Percentiles rank a stretch among this genome's conserved stretches.
phyloP scores from a whole-genome alignment of 208 protist species.

The Trypanosoma brucei region DNA sequence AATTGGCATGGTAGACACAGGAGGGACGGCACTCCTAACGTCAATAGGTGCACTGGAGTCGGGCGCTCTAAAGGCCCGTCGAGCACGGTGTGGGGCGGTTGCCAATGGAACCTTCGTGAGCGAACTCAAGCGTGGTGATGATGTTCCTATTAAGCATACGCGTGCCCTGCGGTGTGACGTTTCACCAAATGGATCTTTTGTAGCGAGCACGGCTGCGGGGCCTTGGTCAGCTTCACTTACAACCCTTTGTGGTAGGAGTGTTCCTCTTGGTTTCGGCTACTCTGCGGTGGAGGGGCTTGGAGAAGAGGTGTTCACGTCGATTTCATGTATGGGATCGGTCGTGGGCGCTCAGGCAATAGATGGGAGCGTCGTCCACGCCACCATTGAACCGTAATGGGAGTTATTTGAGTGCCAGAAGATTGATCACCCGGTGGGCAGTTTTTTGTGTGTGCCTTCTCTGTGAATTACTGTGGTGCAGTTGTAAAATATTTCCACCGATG shows the following conservation, averaged over 20 bases:
- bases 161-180: constrained; percentile 17
- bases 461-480: too few species aligned
- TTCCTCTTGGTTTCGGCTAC: not conserved
- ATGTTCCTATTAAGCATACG: not conserved
- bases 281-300: not conserved
- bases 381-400: not conserved
- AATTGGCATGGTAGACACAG: constrained; percentile 54
- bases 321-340: constrained; percentile 8
- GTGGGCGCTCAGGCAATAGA: constrained; percentile 5
- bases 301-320: constrained; percentile 6
- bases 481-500: too few species aligned
- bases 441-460: too few species aligned
- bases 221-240: not conserved
- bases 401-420: not conserved
- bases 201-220: constrained; percentile 6
- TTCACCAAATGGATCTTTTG: constrained; percentile 5
- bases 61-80: not conserved
- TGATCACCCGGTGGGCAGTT: not conserved
- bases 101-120: too few species aligned
- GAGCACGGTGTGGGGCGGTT: too few species aligned
- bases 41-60: constrained; percentile 35
- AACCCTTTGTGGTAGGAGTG: not conserved
- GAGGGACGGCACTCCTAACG: constrained; percentile 26
- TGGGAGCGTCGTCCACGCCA: constrained; percentile 9
- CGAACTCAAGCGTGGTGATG: not conserved